These are phyloP conservation scores for Gilbertella persicaria DNA, from an alignment of 371 early-diverging fungal genomes.

Conservation along the genomic window DNA sequence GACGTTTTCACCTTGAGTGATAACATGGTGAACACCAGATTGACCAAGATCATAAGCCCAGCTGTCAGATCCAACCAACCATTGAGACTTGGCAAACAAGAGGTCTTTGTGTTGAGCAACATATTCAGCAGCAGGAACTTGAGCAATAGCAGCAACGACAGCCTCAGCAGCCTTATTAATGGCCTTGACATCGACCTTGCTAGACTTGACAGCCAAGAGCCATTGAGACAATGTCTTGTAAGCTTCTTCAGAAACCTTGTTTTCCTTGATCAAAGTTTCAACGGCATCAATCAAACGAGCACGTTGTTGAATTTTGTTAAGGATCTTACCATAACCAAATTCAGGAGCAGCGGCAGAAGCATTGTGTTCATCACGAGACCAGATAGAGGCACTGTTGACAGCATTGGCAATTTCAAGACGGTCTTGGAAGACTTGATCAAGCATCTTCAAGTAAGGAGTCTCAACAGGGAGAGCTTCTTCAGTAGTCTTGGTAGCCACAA, in stretches of 20 bases:
- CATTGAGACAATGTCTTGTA: slow-evolving; percentile 67
- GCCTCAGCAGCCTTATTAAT: slow-evolving; percentile 38
- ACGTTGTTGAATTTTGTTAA: slow-evolving; percentile 73
- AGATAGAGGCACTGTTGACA: slow-evolving; percentile 49
- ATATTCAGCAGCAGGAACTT: slow-evolving; percentile 30
- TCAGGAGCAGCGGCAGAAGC: slow-evolving; percentile 70
- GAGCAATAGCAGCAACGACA: slow-evolving; percentile 36
- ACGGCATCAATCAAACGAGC: slow-evolving; percentile 67
- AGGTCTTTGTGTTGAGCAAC: slow-evolving; percentile 43
- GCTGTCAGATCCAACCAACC: slow-evolving; percentile 87
- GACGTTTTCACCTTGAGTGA: slow-evolving; percentile 81
- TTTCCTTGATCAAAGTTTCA: slow-evolving; percentile 56
- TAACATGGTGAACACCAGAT: slow-evolving; percentile 89
- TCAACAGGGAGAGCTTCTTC: slow-evolving; percentile 37
- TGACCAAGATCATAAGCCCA: slow-evolving; percentile 87
- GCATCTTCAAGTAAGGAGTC: slow-evolving; percentile 80
- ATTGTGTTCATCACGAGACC: slow-evolving; percentile 42
- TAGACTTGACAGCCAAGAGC: slow-evolving; percentile 65
- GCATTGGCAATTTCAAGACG: slow-evolving; percentile 83
- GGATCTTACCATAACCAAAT: slow-evolving; percentile 81
- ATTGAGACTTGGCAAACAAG: slow-evolving; percentile 67
- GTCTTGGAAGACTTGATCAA: slow-evolving; percentile 75
- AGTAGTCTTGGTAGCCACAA: not conserved
- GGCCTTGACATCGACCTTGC: slow-evolving; percentile 49
- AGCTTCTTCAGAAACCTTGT: slow-evolving; percentile 52